phyloP scores from a whole-genome alignment of 805 yeast species.

The Metschnikowia reukaufii region DNA sequence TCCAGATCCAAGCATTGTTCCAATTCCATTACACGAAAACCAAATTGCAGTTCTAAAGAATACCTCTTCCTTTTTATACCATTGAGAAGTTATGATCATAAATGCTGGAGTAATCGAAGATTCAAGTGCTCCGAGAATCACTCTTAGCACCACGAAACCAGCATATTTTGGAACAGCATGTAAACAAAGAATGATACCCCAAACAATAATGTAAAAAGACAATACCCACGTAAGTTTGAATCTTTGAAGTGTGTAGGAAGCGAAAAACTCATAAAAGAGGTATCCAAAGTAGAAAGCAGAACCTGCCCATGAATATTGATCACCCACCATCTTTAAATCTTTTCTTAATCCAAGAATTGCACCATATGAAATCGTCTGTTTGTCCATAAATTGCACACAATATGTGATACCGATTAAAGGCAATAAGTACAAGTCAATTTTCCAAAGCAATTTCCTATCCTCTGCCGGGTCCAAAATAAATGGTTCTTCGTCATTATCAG shows the following conservation, averaged over 20 bases:
- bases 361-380: conserved; percentile 50
- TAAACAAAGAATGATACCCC: conserved; percentile 15
- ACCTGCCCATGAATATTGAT: conserved; percentile 31
- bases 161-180: conserved; percentile 11
- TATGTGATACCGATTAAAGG: conserved; percentile 52
- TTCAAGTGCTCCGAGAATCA: conserved; percentile 12
- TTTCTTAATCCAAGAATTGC: conserved; percentile 51
- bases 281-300: conserved; percentile 20
- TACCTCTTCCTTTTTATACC: conserved; percentile 47
- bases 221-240: conserved; percentile 8
- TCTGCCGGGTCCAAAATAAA: conserved; percentile 30
- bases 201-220: conserved; percentile 9
- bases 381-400: conserved; percentile 61
- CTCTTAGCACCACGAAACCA: conserved; percentile 14
- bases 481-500: conserved; percentile 29
- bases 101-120: conserved; percentile 12
- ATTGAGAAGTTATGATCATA: conserved; percentile 50
- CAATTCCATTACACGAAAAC: conserved; percentile 37
- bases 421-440: conserved; percentile 45
- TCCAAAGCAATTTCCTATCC: conserved; percentile 29
- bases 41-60: conserved; percentile 34
- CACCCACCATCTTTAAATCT: conserved; percentile 32
- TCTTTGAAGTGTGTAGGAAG: conserved; percentile 10
- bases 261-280: conserved; percentile 13
- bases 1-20: conserved; percentile 27